Evolutionary conservation across 2,329 filamentous ascomycete genomes (phyloP), one percentile per base, ranked within the genome.

Genomic region (Byssothecium circinans): DNA sequence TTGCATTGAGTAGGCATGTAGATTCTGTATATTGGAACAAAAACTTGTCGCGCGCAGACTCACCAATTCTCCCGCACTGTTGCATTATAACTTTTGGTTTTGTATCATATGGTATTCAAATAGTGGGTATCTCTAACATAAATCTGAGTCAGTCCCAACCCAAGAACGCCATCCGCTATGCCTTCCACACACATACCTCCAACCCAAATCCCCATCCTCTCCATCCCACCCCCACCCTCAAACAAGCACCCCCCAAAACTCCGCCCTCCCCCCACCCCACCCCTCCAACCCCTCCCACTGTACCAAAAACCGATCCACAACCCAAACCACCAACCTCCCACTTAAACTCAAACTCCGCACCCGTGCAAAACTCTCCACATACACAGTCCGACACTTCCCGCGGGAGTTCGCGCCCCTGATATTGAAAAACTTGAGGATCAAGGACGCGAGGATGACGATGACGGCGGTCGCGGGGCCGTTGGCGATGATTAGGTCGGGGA

Each of bases 381-480:
- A 99, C 12, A 97, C 77, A 8, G 88, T 85, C 53, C 84, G 82
- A 74, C 92, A 85, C 54, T 80, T 80, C 22, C 77, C 72, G 17
- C 75, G 67, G 7, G 62, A 63, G 30, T 70, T 53, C 25, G 61
- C 69, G 8, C 72, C 69, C 40, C 56, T 51, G 5, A 71, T 40
- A 48, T 77, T 62, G 49, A 79, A 74, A 60, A 82, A 77, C n/a
- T 80, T 77, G 41, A 88, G 61, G 12, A 84, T 39, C 2, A 81
- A 69, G 1, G 77, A 75, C 0, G 82, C 81, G 2, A 85, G 64
- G 3, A 87, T 70, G 39, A 96, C 77, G 29, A 95, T 85, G 51
- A 95, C 89, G 1, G 86, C 89, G 0, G 90, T 96, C 0, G 87
- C 92, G 0, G 92, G 92, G 0, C 92, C 92, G 64, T 97, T 96